Base-by-base conservation (phyloP, 345 rosid species). In the Eucalyptus coolabah region DNA sequence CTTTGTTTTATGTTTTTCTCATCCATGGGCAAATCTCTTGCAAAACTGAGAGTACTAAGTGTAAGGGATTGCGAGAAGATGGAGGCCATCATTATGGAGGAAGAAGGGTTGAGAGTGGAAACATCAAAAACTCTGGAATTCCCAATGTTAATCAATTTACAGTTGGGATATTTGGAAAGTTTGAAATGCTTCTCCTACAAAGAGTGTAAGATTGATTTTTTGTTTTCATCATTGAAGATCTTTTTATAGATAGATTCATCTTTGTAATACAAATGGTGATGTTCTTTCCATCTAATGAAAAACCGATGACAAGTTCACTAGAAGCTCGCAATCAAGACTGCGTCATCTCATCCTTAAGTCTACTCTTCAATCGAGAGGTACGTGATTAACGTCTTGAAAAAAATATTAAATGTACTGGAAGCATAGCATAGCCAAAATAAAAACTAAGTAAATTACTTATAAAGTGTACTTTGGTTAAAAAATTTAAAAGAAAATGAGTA, bases 311-410 rank as follows among this genome's bases (percentile, higher is more conserved):
- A 65, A 10, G 19, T 65, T 14, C 10, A 2, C 72, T 5, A 65
- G 72, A 65, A 30, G 9, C 37, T 65, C 2, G 1, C 2, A 30
- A 1, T 30, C 5, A 14, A 0, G 14, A 30, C 1, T 3, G 5
- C 3, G 3, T 30, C 37, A 14, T 1, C 16, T n/a, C 72, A 65
- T 1, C 10, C 10, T 14, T 14, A 2, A 47, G 5, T 47, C 2
- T 16, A 30, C 10, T 65, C 19, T 15, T 14, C 72, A 65, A 65
- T 30, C 6, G 0, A 30, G 72, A 65, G 72, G 72, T 65, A 63
- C 19, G 2, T n/a, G 19, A 65, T 60, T 60, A 60, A 60, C 1
- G n/a, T 60, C 1, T 7, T 8, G 16, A 15, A 14, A 16, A 16
- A 65, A 30, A 13, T 65, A 60, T 28, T 60, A 30, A 63, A 30